These are phyloP conservation scores for Ogataea degrootiae DNA, from an alignment of 805 yeast species.

Conservation along the genomic window DNA sequence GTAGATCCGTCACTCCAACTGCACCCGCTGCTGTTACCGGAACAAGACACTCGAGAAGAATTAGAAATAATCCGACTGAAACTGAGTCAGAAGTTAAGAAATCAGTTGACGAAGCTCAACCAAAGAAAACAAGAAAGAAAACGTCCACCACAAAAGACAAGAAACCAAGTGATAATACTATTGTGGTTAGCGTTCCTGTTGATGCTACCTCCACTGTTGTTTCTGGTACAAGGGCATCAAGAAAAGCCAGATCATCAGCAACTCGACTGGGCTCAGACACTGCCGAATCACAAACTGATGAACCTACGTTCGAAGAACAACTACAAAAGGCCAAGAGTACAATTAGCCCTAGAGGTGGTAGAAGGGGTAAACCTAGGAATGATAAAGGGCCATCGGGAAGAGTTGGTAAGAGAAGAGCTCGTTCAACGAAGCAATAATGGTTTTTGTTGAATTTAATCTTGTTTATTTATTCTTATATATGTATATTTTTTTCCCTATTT, in stretches of 20 bases:
- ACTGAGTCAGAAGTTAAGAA: neutral
- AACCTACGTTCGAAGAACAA: constrained; percentile 1
- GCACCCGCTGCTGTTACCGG: neutral
- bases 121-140: too few relatives aligned
- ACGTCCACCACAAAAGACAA: too few relatives aligned
- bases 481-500: too few relatives aligned
- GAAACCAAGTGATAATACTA: too few relatives aligned
- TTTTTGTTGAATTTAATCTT: too few relatives aligned
- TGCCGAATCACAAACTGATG: neutral
- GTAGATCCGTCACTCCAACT: neutral
- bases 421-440: neutral
- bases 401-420: constrained; percentile 1
- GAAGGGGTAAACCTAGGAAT: constrained; percentile 1
- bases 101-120: too few relatives aligned
- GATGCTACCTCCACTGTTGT: too few relatives aligned
- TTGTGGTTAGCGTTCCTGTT: too few relatives aligned
- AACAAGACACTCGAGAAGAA: neutral
- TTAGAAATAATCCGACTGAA: neutral
- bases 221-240: neutral
- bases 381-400: neutral
- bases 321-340: neutral
- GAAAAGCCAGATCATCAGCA: constrained; percentile 1
- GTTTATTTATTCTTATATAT: too few relatives aligned
- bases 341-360: neutral
- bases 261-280: neutral